These are phyloP conservation scores for Clitopilus passeckerianus DNA, from an alignment of 768 basidiomycete genomes.

Conservation along the genomic window DNA sequence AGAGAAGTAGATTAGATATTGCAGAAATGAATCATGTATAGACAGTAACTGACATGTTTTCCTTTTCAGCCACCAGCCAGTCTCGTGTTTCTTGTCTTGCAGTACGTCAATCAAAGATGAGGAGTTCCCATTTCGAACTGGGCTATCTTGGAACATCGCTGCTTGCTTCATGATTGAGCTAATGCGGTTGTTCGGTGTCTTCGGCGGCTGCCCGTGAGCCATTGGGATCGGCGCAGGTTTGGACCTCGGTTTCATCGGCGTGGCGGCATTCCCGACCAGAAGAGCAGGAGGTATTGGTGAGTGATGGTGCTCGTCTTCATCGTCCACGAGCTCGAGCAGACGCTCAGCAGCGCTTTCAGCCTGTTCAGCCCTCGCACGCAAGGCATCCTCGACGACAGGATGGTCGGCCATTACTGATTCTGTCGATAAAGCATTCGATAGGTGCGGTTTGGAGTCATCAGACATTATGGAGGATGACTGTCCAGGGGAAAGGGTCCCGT, in stretches of 20 bases:
- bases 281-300: slow-evolving; percentile 54
- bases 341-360: slow-evolving; percentile 91
- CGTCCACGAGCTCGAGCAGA: slow-evolving; percentile 80
- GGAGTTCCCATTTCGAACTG: slow-evolving; percentile 46
- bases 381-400: slow-evolving; percentile 73
- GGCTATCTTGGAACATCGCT: slow-evolving; percentile 79
- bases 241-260: slow-evolving; percentile 27
- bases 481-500: slow-evolving; percentile 29
- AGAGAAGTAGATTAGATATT: not conserved
- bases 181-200: slow-evolving; percentile 62
- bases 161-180: slow-evolving; percentile 65
- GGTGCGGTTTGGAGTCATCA: slow-evolving; percentile 39
- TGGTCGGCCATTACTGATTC: slow-evolving; percentile 41
- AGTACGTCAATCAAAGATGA: slow-evolving; percentile 67
- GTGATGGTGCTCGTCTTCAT: slow-evolving; percentile 57
- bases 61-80: slow-evolving; percentile 82
- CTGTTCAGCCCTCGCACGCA: slow-evolving; percentile 85
- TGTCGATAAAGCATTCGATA: slow-evolving; percentile 59
- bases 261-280: slow-evolving; percentile 33
- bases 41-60: slow-evolving; percentile 51
- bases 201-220: slow-evolving; percentile 33
- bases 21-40: not conserved
- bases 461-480: slow-evolving; percentile 55
- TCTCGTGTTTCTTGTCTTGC: slow-evolving; percentile 62
- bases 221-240: slow-evolving; percentile 31